These are phyloP conservation scores for Symbiodinium natans DNA, from an alignment of 73 alveolate species.

Conservation along the genomic window DNA sequence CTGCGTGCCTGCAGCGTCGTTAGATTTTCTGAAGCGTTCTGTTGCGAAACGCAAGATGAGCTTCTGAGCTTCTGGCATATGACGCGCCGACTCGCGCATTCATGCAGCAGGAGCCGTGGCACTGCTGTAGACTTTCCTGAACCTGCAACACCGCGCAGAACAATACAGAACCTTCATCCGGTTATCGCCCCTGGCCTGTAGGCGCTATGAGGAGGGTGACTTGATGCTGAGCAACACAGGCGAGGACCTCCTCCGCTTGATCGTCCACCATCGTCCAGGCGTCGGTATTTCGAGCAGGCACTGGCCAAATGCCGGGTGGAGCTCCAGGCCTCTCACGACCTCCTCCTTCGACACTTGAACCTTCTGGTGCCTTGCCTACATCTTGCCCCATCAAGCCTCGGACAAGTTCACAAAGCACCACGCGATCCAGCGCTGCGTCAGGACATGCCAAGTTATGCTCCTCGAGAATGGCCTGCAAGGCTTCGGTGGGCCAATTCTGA, in stretches of 20 bases:
- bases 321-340: neutral
- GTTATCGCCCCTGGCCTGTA: neutral
- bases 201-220: neutral
- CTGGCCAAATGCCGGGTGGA: neutral
- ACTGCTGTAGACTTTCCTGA: neutral
- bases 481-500: neutral
- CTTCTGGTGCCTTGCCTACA: neutral
- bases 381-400: neutral
- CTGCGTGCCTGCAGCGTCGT: neutral
- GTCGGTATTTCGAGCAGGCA: neutral
- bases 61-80: neutral
- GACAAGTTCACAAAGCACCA: neutral
- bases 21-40: no score
- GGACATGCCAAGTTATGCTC: neutral
- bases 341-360: no score
- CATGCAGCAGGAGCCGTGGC: neutral
- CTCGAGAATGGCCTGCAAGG: neutral
- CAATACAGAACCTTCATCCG: neutral
- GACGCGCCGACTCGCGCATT: neutral
- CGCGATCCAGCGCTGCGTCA: neutral
- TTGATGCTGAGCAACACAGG: neutral
- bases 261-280: neutral
- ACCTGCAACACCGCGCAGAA: neutral
- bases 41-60: neutral
- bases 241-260: neutral